phyloP scores from a whole-genome alignment of 768 basidiomycete genomes.

The Rhodotorula paludigena region DNA sequence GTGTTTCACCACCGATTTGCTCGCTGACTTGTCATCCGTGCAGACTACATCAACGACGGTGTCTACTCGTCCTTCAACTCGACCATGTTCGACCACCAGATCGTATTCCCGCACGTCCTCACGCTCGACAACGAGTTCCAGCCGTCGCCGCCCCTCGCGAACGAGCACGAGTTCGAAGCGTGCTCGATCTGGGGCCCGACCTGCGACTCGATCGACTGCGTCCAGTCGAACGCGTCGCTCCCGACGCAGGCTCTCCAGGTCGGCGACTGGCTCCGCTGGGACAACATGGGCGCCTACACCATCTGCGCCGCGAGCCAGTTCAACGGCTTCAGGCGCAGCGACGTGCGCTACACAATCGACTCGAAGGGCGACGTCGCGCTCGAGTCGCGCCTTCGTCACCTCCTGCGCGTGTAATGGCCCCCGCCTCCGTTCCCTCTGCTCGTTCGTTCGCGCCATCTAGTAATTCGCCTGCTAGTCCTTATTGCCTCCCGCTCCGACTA shows the following conservation, averaged over 20 bases:
- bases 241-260: slow-evolving; percentile 70
- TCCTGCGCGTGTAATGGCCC: slow-evolving; percentile 2
- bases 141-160: neutral
- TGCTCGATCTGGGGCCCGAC: slow-evolving; percentile 97
- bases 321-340: slow-evolving; percentile 63
- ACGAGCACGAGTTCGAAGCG: slow-evolving; percentile 8
- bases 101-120: slow-evolving; percentile 67
- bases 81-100: slow-evolving; percentile 95
- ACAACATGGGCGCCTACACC: slow-evolving; percentile 99
- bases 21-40: no score
- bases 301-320: slow-evolving; percentile 68
- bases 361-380: slow-evolving; percentile 47
- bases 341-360: slow-evolving; percentile 72
- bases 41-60: slow-evolving; percentile 99
- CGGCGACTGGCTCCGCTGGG: slow-evolving; percentile 97
- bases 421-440: neutral
- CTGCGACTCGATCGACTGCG: slow-evolving; percentile 95
- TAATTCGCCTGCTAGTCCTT: no score
- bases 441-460: no score
- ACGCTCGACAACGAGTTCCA: slow-evolving; percentile 46
- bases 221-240: slow-evolving; percentile 57
- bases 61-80: slow-evolving; percentile 97
- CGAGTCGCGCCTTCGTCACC: slow-evolving; percentile 26
- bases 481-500: no score
- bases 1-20: neutral